Evolutionary conservation across 2,329 filamentous ascomycete species (phyloP), one percentile per base, ranked within the genome.

Genomic region (Colletotrichum orbiculare): DNA sequence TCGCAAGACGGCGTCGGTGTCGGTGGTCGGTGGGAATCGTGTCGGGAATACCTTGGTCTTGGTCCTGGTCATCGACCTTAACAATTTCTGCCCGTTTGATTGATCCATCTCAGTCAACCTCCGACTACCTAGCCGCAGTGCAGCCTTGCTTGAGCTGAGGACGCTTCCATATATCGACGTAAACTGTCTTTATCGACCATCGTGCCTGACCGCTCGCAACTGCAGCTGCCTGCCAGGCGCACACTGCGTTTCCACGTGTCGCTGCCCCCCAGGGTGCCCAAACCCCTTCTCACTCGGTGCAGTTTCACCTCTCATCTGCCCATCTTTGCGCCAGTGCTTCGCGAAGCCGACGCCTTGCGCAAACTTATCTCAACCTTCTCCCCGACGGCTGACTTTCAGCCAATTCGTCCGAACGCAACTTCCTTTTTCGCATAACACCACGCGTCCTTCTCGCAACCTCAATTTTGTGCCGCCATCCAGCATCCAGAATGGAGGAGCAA

Each of bases 401-500:
- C 34, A 42, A 35, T 17, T 41, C 52, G 35, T 37, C 48, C 42
- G 47, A 58, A 58, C 25, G 12, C 25, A 34, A 17, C 46, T 33
- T 37, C 46, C 55, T 13, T 46, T 35, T 38, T 39, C 11, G 12
- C 8, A 7, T 7, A 33, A 11, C 37, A 56, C 47, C 15, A 37
- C 5, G 4, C 25, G 39, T 15, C 37, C 25, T 6, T 45, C 50
- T 17, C 17, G 15, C 35, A 12, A 42, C 45, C 15, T 46, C 15
- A 33, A 25, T 49, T 17, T 48, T 42, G 37, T 56, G 34, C 52
- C 42, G 39, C 12, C 34, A 47, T 10, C 15, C 25, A 43, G 2
- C 45, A 35, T 3, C 39, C 48, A 54, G 10, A 9, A 66, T 66
- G 64, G 64, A 65, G 41, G 60, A 60, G 35, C 64, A 65, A 65